Base-by-base conservation (phyloP, 2,329 filamentous ascomycete genomes). In the Karstenula rhodostoma region DNA sequence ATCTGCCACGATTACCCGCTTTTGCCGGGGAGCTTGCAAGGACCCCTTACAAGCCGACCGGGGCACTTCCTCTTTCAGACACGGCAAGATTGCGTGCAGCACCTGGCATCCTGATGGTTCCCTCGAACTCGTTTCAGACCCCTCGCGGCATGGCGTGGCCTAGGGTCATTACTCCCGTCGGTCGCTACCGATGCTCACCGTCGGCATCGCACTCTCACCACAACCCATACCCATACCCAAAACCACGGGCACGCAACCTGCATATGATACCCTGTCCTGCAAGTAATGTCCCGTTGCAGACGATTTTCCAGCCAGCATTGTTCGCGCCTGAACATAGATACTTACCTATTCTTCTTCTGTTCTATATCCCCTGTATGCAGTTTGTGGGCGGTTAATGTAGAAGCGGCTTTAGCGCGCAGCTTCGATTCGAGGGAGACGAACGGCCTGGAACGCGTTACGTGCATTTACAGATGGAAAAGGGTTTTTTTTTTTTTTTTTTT, bases 21-120 rank as follows among this genome's bases (percentile, higher is more conserved):
- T 72, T 71, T 69, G 9, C 68, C 68, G 71, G 49, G 66, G 61
- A 67, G 61, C 63, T 71, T 71, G 68, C 74, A 74, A 70, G 74
- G 72, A 55, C 52, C 70, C 72, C 72, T 67, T 70, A 73, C 67
- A 60, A 68, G 8, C 66, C 64, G 67, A 67, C 72, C 74, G 69
- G 73, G 73, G 72, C 59, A 47, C 47, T 63, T 62, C 61, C 72
- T 64, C 60, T 62, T 70, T 75, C 70, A 52, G 67, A 64, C 65
- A 65, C 67, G 63, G 71, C 60, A 62, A 60, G 58, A 66, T 67
- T 64, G 63, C 64, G 63, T 67, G 59, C 59, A 49, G 68, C 67
- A 58, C n/a, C n/a, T n/a, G 50, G 48, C 59, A 49, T 60, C 64
- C 61, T 64, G 62, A 61, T 61, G 37, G 23, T 54, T 32, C n/a